Conservation (phyloP, 495 filamentous ascomycete genomes). For the Aspergillus mulundensis region DNA sequence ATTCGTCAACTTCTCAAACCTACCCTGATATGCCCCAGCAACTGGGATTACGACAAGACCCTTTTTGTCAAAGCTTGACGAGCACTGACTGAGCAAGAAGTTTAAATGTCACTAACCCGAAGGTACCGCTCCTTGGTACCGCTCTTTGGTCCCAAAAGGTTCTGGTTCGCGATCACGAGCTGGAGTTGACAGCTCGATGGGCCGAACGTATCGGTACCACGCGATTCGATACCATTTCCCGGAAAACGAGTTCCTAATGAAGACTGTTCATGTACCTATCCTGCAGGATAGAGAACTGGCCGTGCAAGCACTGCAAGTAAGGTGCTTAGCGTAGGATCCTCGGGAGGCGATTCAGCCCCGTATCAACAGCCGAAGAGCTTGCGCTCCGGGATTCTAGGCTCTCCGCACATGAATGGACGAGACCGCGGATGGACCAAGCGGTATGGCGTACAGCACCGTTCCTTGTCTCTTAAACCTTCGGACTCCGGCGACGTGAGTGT, state of each 20-base stretch:
- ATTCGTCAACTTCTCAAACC: constrained; percentile 1
- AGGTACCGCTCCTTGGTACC: constrained; percentile 20
- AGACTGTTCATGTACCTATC: background rate
- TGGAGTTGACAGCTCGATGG: background rate
- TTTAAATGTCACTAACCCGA: constrained; percentile 15
- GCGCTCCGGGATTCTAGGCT: background rate
- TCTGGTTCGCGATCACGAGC: constrained; percentile 14
- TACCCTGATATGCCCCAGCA: background rate
- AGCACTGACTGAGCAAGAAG: background rate
- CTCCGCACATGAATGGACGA: background rate
- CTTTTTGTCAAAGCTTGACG: constrained; percentile 5
- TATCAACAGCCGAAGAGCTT: background rate
- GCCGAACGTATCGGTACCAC: background rate
- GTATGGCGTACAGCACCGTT: background rate
- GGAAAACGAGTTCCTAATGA: background rate
- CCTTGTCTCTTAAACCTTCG: background rate
- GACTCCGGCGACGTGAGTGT: background rate
- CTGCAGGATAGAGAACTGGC: background rate
- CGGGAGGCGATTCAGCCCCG: background rate
- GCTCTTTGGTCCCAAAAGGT: constrained; percentile 14
- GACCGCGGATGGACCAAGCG: background rate
- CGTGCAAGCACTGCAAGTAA: background rate
- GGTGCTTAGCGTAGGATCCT: background rate
- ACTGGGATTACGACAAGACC: constrained; percentile 7
- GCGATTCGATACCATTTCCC: background rate